Evolutionary conservation across 2,329 filamentous ascomycete genomes (phyloP).

Genomic region (Cladosporium halotolerans): DNA sequence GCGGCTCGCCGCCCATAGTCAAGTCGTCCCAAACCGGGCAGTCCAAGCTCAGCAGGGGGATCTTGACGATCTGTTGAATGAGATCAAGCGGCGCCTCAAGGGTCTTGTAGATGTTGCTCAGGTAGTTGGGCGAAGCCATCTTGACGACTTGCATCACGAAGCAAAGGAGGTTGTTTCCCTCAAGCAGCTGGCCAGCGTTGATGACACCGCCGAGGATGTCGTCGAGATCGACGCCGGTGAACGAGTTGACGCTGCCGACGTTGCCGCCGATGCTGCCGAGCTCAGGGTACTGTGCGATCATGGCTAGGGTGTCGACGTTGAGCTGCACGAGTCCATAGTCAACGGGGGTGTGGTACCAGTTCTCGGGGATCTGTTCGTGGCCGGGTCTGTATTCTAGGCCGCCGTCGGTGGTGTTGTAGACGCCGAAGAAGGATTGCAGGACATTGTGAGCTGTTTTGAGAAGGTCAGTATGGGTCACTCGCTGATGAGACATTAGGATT

Average conservation of each 20-base stretch:
- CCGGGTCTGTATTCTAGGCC: slow-evolving; percentile 13
- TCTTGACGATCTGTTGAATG: slow-evolving; percentile 12
- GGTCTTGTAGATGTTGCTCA: slow-evolving; percentile 24
- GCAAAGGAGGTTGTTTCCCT: slow-evolving; percentile 35
- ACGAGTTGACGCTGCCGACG: slow-evolving; percentile 20
- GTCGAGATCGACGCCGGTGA: slow-evolving; percentile 20
- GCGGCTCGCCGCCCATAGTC: slow-evolving; percentile 15
- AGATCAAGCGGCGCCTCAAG: slow-evolving; percentile 15
- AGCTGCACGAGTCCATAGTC: slow-evolving; percentile 9
- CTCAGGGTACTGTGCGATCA: slow-evolving; percentile 9
- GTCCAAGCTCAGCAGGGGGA: slow-evolving; percentile 16
- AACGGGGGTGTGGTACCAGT: slow-evolving; percentile 10
- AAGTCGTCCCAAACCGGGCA: slow-evolving; percentile 18
- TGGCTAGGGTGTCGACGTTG: slow-evolving; percentile 1
- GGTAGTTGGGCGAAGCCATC: slow-evolving; percentile 30
- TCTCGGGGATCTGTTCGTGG: slow-evolving; percentile 16
- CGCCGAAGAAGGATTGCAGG: slow-evolving; percentile 29
- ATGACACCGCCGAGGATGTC: slow-evolving; percentile 25
- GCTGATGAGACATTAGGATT: not conserved
- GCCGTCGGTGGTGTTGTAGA: slow-evolving; percentile 26
- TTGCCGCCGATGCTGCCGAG: slow-evolving; percentile 17
- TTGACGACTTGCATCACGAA: slow-evolving; percentile 31
- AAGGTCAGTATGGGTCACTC: slow-evolving; percentile 13
- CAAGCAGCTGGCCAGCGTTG: slow-evolving; percentile 16
- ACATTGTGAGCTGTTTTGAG: slow-evolving; percentile 24